Percentiles rank a stretch among this genome's conserved stretches.
phyloP scores from a whole-genome alignment of 371 early-diverging fungal genomes.

The Saksenaea oblongispora region DNA sequence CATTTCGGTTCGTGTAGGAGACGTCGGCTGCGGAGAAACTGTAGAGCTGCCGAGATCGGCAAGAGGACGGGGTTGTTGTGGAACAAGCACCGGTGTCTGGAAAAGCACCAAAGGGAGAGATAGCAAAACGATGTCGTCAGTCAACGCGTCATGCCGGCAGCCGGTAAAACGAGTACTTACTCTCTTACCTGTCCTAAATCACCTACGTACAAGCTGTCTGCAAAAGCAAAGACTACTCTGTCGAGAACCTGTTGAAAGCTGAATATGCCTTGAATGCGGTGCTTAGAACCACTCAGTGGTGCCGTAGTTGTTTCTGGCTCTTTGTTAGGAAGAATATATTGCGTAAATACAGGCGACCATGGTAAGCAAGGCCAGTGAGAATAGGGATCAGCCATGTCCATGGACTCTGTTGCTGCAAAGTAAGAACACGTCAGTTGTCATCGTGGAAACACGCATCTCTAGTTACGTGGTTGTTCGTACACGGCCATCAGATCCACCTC shows the following conservation, averaged over 20 bases:
- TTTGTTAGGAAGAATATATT: conserved; percentile 12
- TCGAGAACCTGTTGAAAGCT: conserved; percentile 14
- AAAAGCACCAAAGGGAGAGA: not conserved
- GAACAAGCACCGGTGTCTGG: conserved; percentile 6
- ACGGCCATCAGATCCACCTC: conserved; percentile 13
- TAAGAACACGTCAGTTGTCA: not conserved
- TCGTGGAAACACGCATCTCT: not conserved
- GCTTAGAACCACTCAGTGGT: not conserved
- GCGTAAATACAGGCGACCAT: conserved; percentile 17
- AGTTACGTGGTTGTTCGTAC: not conserved
- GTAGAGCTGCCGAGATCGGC: not conserved
- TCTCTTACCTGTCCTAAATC: conserved; percentile 18
- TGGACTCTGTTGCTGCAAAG: not conserved
- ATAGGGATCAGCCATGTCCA: not conserved
- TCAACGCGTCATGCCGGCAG: not conserved
- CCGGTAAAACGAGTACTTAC: not conserved
- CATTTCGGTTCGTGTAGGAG: not conserved
- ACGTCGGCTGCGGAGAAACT: not conserved
- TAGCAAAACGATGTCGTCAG: not conserved
- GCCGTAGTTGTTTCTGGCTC: not conserved
- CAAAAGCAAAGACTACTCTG: conserved; percentile 16
- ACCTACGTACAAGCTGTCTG: conserved; percentile 12
- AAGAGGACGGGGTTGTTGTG: not conserved
- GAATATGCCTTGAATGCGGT: conserved; percentile 15
- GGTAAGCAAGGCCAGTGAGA: conserved; percentile 3